A percentile compares a stretch with the other conserved stretches of the same genome.
Conservation (phyloP, 2,329 filamentous ascomycete species). For the Botrytis porri region DNA sequence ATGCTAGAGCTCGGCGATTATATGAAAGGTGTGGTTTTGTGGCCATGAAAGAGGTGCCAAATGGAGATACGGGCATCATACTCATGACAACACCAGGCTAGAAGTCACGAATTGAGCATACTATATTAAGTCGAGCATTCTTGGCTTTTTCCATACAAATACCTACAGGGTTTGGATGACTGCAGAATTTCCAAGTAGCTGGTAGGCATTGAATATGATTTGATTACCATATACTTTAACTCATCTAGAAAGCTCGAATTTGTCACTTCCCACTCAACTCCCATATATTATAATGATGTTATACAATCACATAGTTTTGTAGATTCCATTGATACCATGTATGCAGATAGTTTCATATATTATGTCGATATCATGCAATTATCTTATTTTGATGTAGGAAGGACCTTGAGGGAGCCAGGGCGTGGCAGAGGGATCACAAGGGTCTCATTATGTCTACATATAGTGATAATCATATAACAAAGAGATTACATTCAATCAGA, state of each 20-base stretch:
- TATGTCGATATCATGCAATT: not conserved
- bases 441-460: not conserved
- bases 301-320: not conserved
- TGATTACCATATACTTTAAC: not conserved
- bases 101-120: no score
- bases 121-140: not conserved
- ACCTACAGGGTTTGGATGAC: not conserved
- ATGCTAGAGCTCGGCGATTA: slow-evolving; percentile 37
- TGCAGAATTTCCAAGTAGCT: not conserved
- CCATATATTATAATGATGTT: not conserved
- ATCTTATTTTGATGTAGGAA: not conserved
- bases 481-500: not conserved
- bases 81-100: slow-evolving; percentile 23
- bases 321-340: not conserved
- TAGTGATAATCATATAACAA: not conserved
- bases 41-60: slow-evolving; percentile 25
- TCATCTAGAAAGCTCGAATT: not conserved
- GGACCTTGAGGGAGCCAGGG: not conserved
- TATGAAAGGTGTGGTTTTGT: slow-evolving; percentile 41
- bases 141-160: not conserved
- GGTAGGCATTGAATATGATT: not conserved
- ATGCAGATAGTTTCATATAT: not conserved
- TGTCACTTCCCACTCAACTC: not conserved
- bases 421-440: not conserved
- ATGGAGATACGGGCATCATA: slow-evolving; percentile 21